Base-by-base conservation (phyloP, 2,329 filamentous ascomycete species). In the Beauveria scarabaeidicola region DNA sequence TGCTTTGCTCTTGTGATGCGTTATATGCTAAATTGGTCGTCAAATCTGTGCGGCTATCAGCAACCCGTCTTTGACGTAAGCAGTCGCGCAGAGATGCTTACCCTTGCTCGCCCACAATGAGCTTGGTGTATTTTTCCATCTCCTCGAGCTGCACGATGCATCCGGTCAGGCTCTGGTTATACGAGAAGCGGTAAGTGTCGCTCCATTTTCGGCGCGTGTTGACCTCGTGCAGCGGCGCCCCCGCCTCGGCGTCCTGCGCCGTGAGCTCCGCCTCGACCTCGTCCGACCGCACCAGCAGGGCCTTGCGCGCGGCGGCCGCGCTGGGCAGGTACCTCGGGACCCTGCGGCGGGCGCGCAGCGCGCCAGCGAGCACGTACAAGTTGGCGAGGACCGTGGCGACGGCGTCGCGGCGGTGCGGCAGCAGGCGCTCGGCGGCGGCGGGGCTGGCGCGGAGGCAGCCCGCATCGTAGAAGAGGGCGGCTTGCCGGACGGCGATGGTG, bases 341-440 rank as follows among this genome's bases (percentile, higher is more conserved):
- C 64, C 75, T 77, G 27, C 75, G 70, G 51, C 77, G 73, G 0
- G 78, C 77, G 38, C 79, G 73, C 43, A 85, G 67, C 6, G 82
- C 82, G 0, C 81, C 81, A 0, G 81, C 81, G 1, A 85, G 72
- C 47, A 83, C 75, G 64, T 84, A 85, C 3, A 85, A 66, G 64
- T 84, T 84, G 61, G 80, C 81, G 5, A 85, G 69, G 21, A 85
- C 78, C 2, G 79, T 74, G 5, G 82, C 82, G 2, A 84, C 81
- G 10, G 82, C 79, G 65, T 85, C 82, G 47, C 82, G 74, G 11
- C 82, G 75, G 61, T 77, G 78, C 5, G 73, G 70, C 9, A 84
- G 72, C 3, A 85, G 72, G 21, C 74, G 74, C 60, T 77, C 75
- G 1, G 76, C 75, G 11, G 77, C 78, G n/a, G 76, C 71, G 10